phyloP scores from a whole-genome alignment of 23 red algal genomes.

The Chondrus crispus region DNA sequence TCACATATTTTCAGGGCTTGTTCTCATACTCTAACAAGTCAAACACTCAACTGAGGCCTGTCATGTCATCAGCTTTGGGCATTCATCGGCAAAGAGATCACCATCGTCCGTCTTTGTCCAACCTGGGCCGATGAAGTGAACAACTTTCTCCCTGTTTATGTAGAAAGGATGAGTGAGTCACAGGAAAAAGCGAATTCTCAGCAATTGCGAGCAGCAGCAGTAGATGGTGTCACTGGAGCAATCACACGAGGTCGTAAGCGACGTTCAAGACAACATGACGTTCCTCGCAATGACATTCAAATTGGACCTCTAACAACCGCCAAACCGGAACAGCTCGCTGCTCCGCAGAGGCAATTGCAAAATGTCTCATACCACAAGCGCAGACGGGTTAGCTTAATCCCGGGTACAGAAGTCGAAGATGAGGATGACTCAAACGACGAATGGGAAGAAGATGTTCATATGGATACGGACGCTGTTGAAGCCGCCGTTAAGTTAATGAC shows the following conservation, averaged over 20 bases:
- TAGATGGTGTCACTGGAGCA: not conserved
- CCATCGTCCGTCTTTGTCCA: no score
- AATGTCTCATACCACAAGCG: conserved; percentile 31
- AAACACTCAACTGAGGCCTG: no score
- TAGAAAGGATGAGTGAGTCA: no score
- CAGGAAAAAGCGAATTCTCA: no score
- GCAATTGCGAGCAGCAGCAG: not conserved
- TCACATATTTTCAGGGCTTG: no score
- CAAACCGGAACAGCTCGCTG: not conserved
- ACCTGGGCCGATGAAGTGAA: no score
- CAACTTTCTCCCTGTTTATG: no score
- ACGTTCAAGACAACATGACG: not conserved
- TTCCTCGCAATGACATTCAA: not conserved
- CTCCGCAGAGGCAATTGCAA: not conserved
- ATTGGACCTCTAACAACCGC: not conserved
- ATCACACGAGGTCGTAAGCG: conserved; percentile 25
- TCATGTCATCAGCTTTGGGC: no score
- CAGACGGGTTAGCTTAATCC: not conserved
- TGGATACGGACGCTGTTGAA: conserved; percentile 17
- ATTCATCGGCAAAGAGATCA: no score
- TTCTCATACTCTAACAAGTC: no score
- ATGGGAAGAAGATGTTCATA: conserved; percentile 55
- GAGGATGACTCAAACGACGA: conserved; percentile 62
- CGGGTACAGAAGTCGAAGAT: not conserved
- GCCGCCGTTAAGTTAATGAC: not conserved